Conservation (phyloP, 441 rosid species). For the Geranium incanum region DNA sequence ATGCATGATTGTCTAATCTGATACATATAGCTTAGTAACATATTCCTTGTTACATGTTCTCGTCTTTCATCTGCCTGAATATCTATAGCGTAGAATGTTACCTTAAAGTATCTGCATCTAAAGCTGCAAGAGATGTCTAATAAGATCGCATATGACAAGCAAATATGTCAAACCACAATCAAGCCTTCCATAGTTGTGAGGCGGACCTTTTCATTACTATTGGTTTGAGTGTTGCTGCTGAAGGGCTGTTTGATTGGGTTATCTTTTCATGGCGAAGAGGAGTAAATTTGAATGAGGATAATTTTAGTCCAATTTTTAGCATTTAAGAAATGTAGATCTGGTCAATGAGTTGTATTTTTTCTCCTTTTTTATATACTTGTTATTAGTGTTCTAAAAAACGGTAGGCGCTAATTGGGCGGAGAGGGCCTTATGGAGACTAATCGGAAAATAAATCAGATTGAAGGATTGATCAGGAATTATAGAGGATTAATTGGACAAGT, state of each 20-base stretch:
- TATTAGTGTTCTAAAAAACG: too few species aligned
- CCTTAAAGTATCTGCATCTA: neutral
- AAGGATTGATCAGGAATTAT: too few species aligned
- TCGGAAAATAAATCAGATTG: too few species aligned
- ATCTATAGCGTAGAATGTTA: neutral
- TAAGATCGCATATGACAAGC: neutral
- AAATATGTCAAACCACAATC: neutral
- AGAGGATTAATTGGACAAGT: too few species aligned
- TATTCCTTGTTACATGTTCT: neutral
- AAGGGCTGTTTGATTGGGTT: neutral
- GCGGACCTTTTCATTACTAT: neutral
- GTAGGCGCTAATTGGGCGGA: too few species aligned
- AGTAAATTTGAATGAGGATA: neutral
- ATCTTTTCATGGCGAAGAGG: neutral
- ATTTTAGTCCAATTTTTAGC: neutral
- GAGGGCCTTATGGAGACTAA: too few species aligned
- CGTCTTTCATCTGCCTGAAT: neutral
- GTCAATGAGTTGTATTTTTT: neutral
- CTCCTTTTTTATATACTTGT: neutral
- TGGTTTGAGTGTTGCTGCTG: neutral
- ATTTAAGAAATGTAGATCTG: neutral
- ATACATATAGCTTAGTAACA: neutral
- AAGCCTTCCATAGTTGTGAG: neutral
- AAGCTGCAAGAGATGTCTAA: neutral
- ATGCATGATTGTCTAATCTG: neutral